Base-by-base conservation (phyloP, 2,329 filamentous ascomycete genomes). In the Penicillium sp. region DNA sequence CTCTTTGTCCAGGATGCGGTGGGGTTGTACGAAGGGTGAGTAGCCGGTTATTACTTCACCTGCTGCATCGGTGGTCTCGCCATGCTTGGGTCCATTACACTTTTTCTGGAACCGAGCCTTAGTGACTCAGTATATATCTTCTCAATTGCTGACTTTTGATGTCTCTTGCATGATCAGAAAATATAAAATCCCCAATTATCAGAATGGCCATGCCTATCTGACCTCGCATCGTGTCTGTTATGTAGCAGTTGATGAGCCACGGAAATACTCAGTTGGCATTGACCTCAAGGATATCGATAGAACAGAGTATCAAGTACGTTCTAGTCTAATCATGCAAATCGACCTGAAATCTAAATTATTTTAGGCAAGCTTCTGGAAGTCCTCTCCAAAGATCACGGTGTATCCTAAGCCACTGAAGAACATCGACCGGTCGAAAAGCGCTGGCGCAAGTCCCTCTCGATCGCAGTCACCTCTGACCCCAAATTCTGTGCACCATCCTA, bases 1-100 rank as follows among this genome's bases (percentile, higher is more conserved):
- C 79, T 98, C 53, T 97, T 95, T 73, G 90, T 98, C 51, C 91
- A 97, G 75, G 90, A 97, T 77, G 90, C 88, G 69, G 90, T 98
- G 62, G 93, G 93, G 60, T 77, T 98, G 54, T 98, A 98, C 74
- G 88, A 97, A 78, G 93, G 93, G 89, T 95, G 78, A 73, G 83
- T 74, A 26, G 50, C 42, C 29, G 40, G 39, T 52, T 29, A 29
- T n/a, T n/a, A n/a, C n/a, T n/a, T n/a, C n/a, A n/a, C n/a, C n/a
- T n/a, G n/a, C n/a, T n/a, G n/a, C n/a, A n/a, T n/a, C n/a, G n/a
- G n/a, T n/a, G n/a, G n/a, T n/a, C n/a, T n/a, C n/a, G n/a, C n/a
- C n/a, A n/a, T n/a, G n/a, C n/a, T n/a, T n/a, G n/a, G n/a, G n/a
- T n/a, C n/a, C n/a, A n/a, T n/a, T n/a, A n/a, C n/a, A n/a, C n/a